A percentile compares a stretch with the other conserved stretches of the same genome.
phyloP scores from a whole-genome alignment of 2,329 filamentous ascomycete species.

The Cryoendolithus antarcticus region DNA sequence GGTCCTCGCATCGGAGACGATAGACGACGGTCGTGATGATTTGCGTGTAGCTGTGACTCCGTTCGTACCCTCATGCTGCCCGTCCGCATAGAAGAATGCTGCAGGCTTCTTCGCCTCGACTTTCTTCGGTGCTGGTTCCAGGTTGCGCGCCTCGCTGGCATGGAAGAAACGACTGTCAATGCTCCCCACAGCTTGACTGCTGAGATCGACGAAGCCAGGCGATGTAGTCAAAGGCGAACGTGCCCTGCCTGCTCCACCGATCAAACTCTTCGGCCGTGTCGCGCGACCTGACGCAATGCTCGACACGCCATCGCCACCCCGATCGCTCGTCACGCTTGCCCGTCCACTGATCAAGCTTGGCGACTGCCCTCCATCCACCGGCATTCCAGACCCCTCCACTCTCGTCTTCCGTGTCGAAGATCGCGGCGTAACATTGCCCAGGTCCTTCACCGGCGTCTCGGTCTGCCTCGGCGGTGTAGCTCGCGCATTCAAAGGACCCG shows the following conservation, averaged over 20 bases:
- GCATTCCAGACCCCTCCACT: conserved; percentile 51
- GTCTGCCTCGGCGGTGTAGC: conserved; percentile 11
- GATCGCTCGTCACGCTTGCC: background rate
- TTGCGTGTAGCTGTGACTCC: background rate
- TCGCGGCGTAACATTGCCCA: conserved; percentile 60
- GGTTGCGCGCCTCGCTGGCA: conserved; percentile 55
- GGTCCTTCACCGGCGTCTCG: conserved; percentile 38
- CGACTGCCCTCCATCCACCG: conserved; percentile 12
- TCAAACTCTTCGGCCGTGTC: conserved; percentile 2
- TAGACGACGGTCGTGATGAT: too few relatives aligned
- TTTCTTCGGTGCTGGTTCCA: conserved; percentile 20
- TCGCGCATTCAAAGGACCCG: too few relatives aligned
- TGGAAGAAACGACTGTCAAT: conserved; percentile 72
- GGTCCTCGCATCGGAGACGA: too few relatives aligned
- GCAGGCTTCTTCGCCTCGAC: conserved; percentile 32
- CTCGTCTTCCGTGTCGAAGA: conserved; percentile 62
- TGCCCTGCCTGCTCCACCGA: conserved; percentile 13
- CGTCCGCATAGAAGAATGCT: conserved; percentile 40
- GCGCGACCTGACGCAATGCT: background rate
- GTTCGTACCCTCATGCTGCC: conserved; percentile 27
- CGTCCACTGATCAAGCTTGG: conserved; percentile 2
- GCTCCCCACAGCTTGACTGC: conserved; percentile 10
- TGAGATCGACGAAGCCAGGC: conserved; percentile 20
- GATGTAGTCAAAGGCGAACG: conserved; percentile 24
- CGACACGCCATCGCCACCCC: background rate